phyloP scores from a whole-genome alignment of 2,329 filamentous ascomycete genomes.

The Nannizziopsis barbatae region DNA sequence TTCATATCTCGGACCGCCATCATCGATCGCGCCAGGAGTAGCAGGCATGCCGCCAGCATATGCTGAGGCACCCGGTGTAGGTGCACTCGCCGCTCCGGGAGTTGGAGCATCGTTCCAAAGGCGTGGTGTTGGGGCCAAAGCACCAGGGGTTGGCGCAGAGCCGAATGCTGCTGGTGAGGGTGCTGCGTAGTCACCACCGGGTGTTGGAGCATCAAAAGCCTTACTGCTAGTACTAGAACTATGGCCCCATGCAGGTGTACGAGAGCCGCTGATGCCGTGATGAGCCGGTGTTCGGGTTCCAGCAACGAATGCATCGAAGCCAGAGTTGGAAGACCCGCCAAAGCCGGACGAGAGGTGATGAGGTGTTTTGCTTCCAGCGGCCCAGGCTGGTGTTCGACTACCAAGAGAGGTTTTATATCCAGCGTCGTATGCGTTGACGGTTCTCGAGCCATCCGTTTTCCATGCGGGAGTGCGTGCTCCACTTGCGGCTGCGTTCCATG shows the following conservation, averaged over 20 bases:
- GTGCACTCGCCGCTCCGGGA: constrained; percentile 37
- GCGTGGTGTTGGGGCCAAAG: constrained; percentile 45
- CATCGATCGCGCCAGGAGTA: constrained; percentile 31
- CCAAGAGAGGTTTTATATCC: constrained; percentile 60
- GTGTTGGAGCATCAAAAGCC: constrained; percentile 63
- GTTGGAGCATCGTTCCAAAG: constrained; percentile 38
- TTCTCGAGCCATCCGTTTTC: constrained; percentile 47
- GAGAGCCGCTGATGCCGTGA: constrained; percentile 40
- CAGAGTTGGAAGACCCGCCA: constrained; percentile 48
- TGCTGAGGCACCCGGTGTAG: constrained; percentile 34
- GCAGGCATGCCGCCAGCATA: constrained; percentile 30
- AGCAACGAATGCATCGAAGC: constrained; percentile 55
- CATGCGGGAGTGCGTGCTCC: constrained; percentile 42
- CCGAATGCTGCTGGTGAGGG: constrained; percentile 51
- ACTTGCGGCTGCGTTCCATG: constrained; percentile 34
- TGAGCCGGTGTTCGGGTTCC: constrained; percentile 72
- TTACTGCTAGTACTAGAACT: constrained; percentile 22
- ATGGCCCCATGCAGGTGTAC: constrained; percentile 37
- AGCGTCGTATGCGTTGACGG: constrained; percentile 51
- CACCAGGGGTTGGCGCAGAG: constrained; percentile 56
- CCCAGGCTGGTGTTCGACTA: constrained; percentile 64
- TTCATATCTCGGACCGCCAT: constrained; percentile 34
- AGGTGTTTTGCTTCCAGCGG: constrained; percentile 63
- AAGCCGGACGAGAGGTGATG: constrained; percentile 57
- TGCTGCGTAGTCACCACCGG: constrained; percentile 54